Conservation (phyloP, 192 early-diverging fungal species). For the Coemansia sp. region DNA sequence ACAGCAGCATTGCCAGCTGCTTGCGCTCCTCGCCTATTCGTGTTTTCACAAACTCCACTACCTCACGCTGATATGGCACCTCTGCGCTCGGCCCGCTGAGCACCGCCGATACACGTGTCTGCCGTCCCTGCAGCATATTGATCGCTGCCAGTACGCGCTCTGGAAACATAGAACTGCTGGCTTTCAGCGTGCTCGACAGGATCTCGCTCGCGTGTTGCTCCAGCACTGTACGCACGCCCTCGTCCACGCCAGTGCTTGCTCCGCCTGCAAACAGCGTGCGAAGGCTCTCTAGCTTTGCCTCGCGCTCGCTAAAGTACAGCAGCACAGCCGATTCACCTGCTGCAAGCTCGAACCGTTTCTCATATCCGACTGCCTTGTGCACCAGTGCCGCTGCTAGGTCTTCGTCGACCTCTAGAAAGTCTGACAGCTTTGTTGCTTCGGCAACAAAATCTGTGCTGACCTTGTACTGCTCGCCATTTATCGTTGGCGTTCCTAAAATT, state of each 20-base stretch:
- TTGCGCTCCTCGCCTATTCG: conserved; percentile 48
- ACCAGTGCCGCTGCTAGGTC: conserved; percentile 68
- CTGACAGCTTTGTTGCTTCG: conserved; percentile 68
- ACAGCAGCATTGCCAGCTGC: conserved; percentile 47
- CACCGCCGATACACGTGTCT: conserved; percentile 48
- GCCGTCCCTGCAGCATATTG: conserved; percentile 50
- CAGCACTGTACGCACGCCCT: conserved; percentile 50
- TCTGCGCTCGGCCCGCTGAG: conserved; percentile 56
- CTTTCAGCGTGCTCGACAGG: conserved; percentile 31
- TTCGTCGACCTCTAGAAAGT: conserved; percentile 80
- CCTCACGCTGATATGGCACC: conserved; percentile 43
- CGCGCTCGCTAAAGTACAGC: conserved; percentile 67
- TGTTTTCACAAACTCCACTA: conserved; percentile 45
- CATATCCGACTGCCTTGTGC: conserved; percentile 54
- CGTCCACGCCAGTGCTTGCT: conserved; percentile 43
- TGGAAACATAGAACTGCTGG: conserved; percentile 48
- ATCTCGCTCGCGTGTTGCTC: conserved; percentile 34
- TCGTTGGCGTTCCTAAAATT: conserved; percentile 40
- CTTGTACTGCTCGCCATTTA: conserved; percentile 61
- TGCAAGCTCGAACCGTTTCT: conserved; percentile 59
- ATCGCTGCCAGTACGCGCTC: conserved; percentile 57
- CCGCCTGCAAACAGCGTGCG: conserved; percentile 58
- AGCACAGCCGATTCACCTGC: conserved; percentile 66
- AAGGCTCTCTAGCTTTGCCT: conserved; percentile 60
- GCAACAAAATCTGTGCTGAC: conserved; percentile 71